phyloP scores from a whole-genome alignment of 2,329 filamentous ascomycete species.

The Ophiobolus disseminans region DNA sequence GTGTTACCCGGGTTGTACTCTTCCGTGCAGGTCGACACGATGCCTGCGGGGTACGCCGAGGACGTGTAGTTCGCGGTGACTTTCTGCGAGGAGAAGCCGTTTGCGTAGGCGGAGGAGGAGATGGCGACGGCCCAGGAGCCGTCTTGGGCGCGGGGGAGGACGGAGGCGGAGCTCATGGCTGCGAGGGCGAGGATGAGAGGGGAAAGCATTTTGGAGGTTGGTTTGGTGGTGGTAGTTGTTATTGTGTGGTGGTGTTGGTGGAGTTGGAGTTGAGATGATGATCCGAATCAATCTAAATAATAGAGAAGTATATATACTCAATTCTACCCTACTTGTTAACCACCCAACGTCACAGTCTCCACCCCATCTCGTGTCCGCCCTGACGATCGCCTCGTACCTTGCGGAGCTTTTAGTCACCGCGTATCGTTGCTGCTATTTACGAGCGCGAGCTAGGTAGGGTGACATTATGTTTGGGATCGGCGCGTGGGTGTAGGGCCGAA shows the following conservation, averaged over 20 bases:
- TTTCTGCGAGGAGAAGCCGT: constrained; percentile 8
- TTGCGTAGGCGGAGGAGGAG: constrained; percentile 7
- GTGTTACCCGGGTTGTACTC: background rate
- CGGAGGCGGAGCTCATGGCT: background rate
- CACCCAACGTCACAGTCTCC: background rate
- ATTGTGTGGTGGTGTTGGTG: constrained; percentile 1
- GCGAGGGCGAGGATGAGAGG: constrained; percentile 4
- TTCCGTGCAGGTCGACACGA: constrained; percentile 5
- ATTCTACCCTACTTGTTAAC: no score
- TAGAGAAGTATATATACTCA: no score
- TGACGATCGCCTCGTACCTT: no score
- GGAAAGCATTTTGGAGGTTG: constrained; percentile 2
- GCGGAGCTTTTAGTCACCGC: background rate
- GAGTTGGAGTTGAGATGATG: background rate
- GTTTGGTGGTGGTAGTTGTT: constrained; percentile 2
- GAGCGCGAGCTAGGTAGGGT: background rate
- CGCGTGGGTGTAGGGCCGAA: background rate
- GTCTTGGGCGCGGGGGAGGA: background rate
- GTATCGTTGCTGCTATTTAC: background rate
- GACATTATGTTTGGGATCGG: background rate
- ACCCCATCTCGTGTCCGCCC: no score
- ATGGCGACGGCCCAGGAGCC: background rate
- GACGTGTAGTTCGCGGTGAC: constrained; percentile 13
- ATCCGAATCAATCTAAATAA: no score
- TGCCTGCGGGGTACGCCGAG: constrained; percentile 4